Evolutionary conservation across 805 yeast genomes (phyloP), one percentile per base, ranked within the genome.

Genomic region (Wickerhamomyces chambardii): DNA sequence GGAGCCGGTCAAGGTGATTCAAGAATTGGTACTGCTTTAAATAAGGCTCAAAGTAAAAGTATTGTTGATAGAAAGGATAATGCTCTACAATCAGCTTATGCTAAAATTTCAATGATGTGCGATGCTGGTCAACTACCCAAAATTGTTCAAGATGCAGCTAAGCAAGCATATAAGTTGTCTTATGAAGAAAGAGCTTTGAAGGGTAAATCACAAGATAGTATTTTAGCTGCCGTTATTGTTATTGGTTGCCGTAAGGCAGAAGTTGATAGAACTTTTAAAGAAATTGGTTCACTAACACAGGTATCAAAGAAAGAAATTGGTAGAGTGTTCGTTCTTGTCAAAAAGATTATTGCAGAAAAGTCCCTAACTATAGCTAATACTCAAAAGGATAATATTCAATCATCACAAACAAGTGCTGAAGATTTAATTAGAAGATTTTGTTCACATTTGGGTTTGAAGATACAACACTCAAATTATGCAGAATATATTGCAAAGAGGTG

Each of bases 221-320:
- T 92, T 31, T 87, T 92, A 87, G 98, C 97, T 1, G 96, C 96
- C 1, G 85, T 95, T 1, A 92, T 92, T 37, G 75, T 86, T 42
- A 76, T 92, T 45, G 98, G 97, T 3, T 92, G 98, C 61, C 68
- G 97, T 39, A 84, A 86, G 55, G 95, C 97, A 4, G 77, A 78
- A 37, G 97, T 89, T 17, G 94, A 95, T 22, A 80, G 98, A 58
- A 81, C 96, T 3, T 92, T 90, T 59, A 86, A 84, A 57, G 98
- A 92, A 61, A 89, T 92, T 35, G 85, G 96, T 76, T 94, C 95
- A 9, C 69, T 92, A 50, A 92, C 97, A 3, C 79, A 82, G 47
- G 97, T 92, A 19, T 95, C 95, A 19, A 77, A 85, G 43, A 89
- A 85, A 61, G 97, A 92, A 56, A 87, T 92, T 54, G 96, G 96